Percentiles rank a stretch among this genome's conserved stretches.
phyloP scores from a whole-genome alignment of 768 basidiomycete species.

The Pholiota molesta region DNA sequence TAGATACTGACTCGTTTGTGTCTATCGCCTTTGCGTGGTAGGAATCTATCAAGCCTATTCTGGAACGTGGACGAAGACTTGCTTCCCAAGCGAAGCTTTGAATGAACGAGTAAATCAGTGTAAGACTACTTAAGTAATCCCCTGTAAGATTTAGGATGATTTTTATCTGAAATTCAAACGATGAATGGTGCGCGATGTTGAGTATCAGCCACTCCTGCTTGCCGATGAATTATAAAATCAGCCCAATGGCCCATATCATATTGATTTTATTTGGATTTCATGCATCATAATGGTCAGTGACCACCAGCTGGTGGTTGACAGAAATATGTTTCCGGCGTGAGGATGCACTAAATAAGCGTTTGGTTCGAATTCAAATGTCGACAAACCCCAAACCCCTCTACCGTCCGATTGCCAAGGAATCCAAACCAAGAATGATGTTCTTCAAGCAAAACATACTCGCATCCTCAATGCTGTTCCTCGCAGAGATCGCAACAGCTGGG shows the following conservation, averaged over 20 bases:
- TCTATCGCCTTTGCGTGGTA: constrained; percentile 9
- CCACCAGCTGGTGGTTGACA: too few species aligned
- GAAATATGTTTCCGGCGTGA: too few species aligned
- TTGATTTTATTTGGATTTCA: too few species aligned
- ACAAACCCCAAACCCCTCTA: neutral
- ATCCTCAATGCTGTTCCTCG: neutral
- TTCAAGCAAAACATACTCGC: neutral
- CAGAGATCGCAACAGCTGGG: neutral
- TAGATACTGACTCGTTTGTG: too few species aligned
- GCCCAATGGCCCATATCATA: too few species aligned
- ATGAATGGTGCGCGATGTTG: too few species aligned
- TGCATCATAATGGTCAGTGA: too few species aligned
- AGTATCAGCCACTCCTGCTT: too few species aligned
- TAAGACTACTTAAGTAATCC: neutral
- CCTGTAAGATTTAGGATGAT: too few species aligned
- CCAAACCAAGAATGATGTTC: neutral
- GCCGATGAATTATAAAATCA: too few species aligned
- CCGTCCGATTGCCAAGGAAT: neutral
- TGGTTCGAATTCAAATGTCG: neutral
- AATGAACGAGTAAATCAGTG: constrained; percentile 7
- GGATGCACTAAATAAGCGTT: neutral
- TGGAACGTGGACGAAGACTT: constrained; percentile 47
- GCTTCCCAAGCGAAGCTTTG: constrained; percentile 36
- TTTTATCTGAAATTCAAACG: too few species aligned
- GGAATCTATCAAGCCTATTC: constrained; percentile 56